phyloP scores from a whole-genome alignment of 345 rosid genomes.

The Moringa oleifera region DNA sequence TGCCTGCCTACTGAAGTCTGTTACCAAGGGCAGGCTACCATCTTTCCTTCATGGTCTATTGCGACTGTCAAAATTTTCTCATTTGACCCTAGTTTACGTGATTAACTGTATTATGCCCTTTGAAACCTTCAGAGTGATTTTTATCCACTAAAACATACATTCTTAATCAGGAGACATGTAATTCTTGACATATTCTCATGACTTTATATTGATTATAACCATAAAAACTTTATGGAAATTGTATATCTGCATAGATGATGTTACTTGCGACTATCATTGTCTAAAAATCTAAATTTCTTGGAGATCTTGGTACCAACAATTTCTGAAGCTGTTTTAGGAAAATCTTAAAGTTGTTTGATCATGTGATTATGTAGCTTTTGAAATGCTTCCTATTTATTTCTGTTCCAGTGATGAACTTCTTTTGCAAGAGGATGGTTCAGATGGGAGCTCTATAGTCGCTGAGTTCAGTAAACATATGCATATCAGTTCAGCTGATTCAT shows the following conservation, averaged over 20 bases:
- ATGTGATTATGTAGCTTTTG: not conserved
- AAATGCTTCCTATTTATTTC: conserved; percentile 7
- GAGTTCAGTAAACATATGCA: conserved; percentile 70
- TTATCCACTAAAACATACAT: no score
- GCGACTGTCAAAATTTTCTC: no score
- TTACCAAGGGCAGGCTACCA: no score
- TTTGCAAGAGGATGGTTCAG: conserved; percentile 76
- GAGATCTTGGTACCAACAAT: not conserved
- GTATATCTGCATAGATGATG: not conserved
- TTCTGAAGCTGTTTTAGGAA: not conserved
- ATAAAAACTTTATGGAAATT: not conserved
- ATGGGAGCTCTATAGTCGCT: conserved; percentile 43
- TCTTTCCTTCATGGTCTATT: no score
- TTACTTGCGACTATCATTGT: not conserved
- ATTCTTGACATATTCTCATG: no score
- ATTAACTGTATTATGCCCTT: no score
- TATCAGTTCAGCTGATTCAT: conserved; percentile 55
- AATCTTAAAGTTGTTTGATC: not conserved
- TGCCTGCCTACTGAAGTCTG: not conserved
- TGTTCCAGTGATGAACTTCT: conserved; percentile 77
- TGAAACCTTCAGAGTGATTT: no score
- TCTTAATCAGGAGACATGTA: no score
- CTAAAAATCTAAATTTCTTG: no score
- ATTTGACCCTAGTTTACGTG: no score
- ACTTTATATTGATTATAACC: no score